Base-by-base conservation (phyloP, 2,329 filamentous ascomycete genomes). In the Fusarium sulawesiense region DNA sequence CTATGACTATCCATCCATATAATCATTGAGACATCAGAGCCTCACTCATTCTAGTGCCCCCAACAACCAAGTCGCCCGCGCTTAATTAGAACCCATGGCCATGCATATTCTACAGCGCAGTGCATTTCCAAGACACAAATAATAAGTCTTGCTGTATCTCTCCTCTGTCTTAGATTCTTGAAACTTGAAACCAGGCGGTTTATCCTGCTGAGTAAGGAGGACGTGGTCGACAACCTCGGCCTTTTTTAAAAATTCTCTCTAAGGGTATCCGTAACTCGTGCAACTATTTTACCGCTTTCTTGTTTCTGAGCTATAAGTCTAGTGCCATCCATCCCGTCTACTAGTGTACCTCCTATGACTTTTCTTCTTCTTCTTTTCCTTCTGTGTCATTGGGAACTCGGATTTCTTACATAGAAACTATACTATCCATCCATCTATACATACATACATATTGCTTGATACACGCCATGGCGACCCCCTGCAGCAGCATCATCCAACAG, bases 181-280 rank as follows among this genome's bases (percentile, higher is more conserved):
- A 60, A 64, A 68, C 63, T 64, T 50, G 40, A 60, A 64, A 68
- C 51, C 60, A 34, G 68, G 67, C 68, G 55, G 68, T 46, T 61
- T 51, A 30, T 30, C 32, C 48, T 71, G 68, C 68, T 71, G 68
- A 71, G 59, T 70, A 64, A 70, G 49, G 23, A 37, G 55, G 56
- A 68, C 37, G 53, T 37, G 27, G 53, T 53, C 55, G 44, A 60
- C 53, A 71, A 70, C 64, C 68, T 70, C 63, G 68, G 68, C 49
- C 64, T 68, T 70, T 56, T 49, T 46, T 37, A 37, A 37, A 37
- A 21, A 32, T 51, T 51, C 49, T 59, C 23, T 55, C 16, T n/a
- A 61, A 61, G 53, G 20, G 37, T 14, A 30, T 51, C 46, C 44
- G 56, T 27, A 57, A 63, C 42, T 61, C 62, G 42, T 66, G 55